Evolutionary conservation across 2,329 filamentous ascomycete genomes (phyloP).

Genomic region (Cryphonectria radicalis): DNA sequence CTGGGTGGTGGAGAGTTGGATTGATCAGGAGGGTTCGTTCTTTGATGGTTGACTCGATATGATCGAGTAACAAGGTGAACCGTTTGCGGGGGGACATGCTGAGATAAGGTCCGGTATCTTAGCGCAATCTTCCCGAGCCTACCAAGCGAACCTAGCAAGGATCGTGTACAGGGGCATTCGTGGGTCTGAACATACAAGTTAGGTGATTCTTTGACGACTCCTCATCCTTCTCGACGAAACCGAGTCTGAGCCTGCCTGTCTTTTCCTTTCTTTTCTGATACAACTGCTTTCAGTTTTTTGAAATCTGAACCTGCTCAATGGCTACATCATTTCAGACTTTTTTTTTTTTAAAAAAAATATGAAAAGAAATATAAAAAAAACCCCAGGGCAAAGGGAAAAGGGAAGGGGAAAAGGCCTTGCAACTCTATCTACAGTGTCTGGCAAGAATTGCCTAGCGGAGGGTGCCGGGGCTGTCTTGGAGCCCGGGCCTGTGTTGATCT

Average conservation of each 20-base stretch:
- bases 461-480: background rate
- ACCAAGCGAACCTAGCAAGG: background rate
- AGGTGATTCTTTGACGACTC: background rate
- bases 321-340: no score
- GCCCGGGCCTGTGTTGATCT: background rate
- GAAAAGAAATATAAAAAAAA: no score
- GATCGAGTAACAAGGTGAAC: slow-evolving; percentile 46
- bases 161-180: background rate
- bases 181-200: background rate
- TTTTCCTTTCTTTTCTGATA: no score
- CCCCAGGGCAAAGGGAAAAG: no score
- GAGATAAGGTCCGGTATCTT: slow-evolving; percentile 29
- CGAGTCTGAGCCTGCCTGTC: no score
- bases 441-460: background rate
- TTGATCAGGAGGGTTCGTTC: background rate
- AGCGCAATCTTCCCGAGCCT: background rate
- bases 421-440: background rate
- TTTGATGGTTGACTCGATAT: slow-evolving; percentile 46
- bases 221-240: background rate
- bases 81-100: slow-evolving; percentile 27
- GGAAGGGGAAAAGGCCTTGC: background rate
- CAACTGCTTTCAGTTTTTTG: background rate
- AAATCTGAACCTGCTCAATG: background rate
- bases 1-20: background rate
- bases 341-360: no score